Conservation (phyloP, 78 protist species). For the Dictyostelium purpureum region DNA sequence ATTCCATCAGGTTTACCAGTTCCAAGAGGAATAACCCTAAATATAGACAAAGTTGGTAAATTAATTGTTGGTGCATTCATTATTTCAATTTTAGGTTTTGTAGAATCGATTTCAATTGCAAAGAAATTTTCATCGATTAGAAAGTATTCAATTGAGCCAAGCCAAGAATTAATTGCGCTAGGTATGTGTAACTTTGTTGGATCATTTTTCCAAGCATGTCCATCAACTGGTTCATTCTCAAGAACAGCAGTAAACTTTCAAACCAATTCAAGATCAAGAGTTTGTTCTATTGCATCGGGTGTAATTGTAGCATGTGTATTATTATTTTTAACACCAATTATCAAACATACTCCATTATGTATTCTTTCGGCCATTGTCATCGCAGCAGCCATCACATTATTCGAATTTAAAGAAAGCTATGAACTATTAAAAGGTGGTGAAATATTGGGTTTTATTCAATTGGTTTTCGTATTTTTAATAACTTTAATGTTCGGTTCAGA, state of each 20-base stretch:
- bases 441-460: conserved; percentile 31
- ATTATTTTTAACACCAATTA: conserved; percentile 32
- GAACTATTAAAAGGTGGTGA: conserved; percentile 44
- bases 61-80: conserved; percentile 65
- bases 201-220: conserved; percentile 47
- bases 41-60: background rate
- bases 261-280: conserved; percentile 41
- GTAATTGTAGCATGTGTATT: conserved; percentile 58
- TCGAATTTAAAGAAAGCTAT: conserved; percentile 32
- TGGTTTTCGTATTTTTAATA: conserved; percentile 32
- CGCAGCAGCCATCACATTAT: conserved; percentile 39
- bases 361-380: conserved; percentile 60
- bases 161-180: conserved; percentile 74
- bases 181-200: conserved; percentile 75
- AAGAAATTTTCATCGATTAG: conserved; percentile 68
- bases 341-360: conserved; percentile 76
- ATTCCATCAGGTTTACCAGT: conserved; percentile 72
- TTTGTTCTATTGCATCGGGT: conserved; percentile 47
- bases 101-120: conserved; percentile 71
- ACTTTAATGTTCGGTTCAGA: conserved; percentile 61
- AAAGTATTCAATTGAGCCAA: conserved; percentile 44
- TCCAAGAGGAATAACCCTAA: background rate
- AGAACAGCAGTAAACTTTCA: conserved; percentile 74
- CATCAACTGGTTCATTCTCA: conserved; percentile 74
- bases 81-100: conserved; percentile 66